phyloP scores from a whole-genome alignment of 495 filamentous ascomycete genomes.

The Polyplosphaeria fusca region DNA sequence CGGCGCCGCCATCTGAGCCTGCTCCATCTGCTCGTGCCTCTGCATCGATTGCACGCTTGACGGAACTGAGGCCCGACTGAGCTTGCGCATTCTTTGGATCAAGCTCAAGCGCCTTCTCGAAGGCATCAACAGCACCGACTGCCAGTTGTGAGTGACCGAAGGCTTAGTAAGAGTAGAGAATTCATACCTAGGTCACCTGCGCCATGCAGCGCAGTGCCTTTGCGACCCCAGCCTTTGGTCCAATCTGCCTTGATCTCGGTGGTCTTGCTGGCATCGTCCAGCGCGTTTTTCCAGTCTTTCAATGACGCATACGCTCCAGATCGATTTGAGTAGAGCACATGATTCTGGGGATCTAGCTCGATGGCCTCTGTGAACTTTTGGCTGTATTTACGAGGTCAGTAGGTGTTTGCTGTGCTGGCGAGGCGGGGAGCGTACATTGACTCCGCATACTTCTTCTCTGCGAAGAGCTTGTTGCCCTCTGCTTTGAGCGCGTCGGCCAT shows the following conservation, averaged over 20 bases:
- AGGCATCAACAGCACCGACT: conserved; percentile 82
- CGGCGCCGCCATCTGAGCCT: conserved; percentile 64
- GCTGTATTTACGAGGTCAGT: conserved; percentile 48
- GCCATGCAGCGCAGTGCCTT: conserved; percentile 87
- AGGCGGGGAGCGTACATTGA: conserved; percentile 69
- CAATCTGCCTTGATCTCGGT: conserved; percentile 95
- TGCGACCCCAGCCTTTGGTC: conserved; percentile 92
- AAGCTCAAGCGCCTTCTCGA: conserved; percentile 84
- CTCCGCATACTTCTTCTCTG: conserved; percentile 91
- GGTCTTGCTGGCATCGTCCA: conserved; percentile 88
- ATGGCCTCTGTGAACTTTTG: conserved; percentile 94
- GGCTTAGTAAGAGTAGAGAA: too few species aligned
- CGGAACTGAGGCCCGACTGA: conserved; percentile 77
- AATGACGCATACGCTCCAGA: conserved; percentile 94
- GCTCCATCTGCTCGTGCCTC: conserved; percentile 68
- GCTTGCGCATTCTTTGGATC: conserved; percentile 90
- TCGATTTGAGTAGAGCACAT: conserved; percentile 96
- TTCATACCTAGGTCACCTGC: conserved; percentile 70
- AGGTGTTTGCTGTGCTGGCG: background rate
- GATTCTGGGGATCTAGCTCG: conserved; percentile 79
- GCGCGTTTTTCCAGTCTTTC: conserved; percentile 75
- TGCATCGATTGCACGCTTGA: conserved; percentile 81
- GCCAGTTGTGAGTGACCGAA: conserved; percentile 7
- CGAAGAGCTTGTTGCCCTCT: conserved; percentile 96
- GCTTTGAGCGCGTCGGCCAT: conserved; percentile 71